Evolutionary conservation across 805 yeast genomes (phyloP).

Genomic region (Metschnikowia vanudenii): DNA sequence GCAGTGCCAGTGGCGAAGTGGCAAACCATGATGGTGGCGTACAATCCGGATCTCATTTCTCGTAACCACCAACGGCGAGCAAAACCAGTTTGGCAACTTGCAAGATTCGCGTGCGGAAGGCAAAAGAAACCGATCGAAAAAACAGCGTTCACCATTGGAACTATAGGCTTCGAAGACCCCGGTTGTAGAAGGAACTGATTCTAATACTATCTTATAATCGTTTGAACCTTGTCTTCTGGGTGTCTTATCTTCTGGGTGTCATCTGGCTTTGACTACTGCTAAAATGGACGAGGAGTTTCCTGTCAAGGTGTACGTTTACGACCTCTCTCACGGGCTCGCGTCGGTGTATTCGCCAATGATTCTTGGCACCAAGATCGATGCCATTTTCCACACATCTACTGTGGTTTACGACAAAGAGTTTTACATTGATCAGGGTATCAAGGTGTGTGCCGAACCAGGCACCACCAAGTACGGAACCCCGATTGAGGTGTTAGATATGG

Average conservation of each 20-base stretch:
- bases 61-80: too few species aligned
- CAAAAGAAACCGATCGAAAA: not conserved
- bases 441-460: constrained; percentile 42
- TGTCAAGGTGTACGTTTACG: constrained; percentile 61
- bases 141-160: not conserved
- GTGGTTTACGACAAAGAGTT: constrained; percentile 54
- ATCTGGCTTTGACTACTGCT: too few species aligned
- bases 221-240: too few species aligned
- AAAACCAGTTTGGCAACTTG: too few species aligned
- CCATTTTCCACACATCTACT: constrained; percentile 65
- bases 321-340: constrained; percentile 63
- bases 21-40: too few species aligned
- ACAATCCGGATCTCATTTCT: too few species aligned
- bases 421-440: constrained; percentile 61
- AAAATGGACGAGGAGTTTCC: constrained; percentile 22
- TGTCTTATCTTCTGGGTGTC: too few species aligned
- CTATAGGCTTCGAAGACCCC: not conserved
- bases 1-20: too few species aligned
- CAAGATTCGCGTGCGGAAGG: constrained; percentile 8
- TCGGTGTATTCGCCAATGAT: constrained; percentile 47
- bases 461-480: constrained; percentile 60
- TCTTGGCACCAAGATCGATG: constrained; percentile 55
- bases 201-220: too few species aligned
- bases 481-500: constrained; percentile 50
- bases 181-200: too few species aligned